Base-by-base conservation (phyloP, 2,329 filamentous ascomycete species). In the Ceratocystis destructans region DNA sequence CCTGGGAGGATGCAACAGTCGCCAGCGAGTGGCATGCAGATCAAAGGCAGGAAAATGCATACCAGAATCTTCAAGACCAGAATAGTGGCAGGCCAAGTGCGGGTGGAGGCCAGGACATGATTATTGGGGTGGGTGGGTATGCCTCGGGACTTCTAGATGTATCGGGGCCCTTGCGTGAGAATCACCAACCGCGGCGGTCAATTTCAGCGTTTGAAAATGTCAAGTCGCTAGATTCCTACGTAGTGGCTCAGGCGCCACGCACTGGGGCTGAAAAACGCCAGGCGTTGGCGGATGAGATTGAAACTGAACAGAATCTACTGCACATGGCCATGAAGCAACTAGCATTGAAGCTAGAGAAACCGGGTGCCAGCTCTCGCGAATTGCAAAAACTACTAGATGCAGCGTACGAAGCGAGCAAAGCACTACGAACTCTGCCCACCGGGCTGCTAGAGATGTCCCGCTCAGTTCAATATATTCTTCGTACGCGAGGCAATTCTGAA, bases 391-490 rank as follows among this genome's bases (percentile, higher is more conserved):
- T 63, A 20, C 33, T 67, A 6, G 33, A 53, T n/a, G 10, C 61
- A 5, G 44, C 66, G 3, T 61, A 67, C 10, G 25, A 31, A n/a
- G 57, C 62, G 10, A 37, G 53, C 3, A 53, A 44, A 5, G 62
- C 20, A 1, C 28, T 64, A n/a, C 50, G 31, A 12, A 41, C 44
- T 12, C 25, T 67, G 22, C 66, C 66, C 12, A 25, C 25, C 4
- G 50, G 33, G 10, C 33, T 67, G 1, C n/a, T 67, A 17, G 62
- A 67, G 44, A 55, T 65, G 3, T 65, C 64, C 25, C 64, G 55
- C 31, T 61, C 64, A 5, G 55, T 65, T 17, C 64, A 65, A 7
- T 33, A 37, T 20, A n/a, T 67, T 22, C 59, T 67, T 5, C 33
- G 55, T 20, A 41, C 62, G 15, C 63, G 57, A 3, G 63, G 66